Evolutionary conservation across 2,329 filamentous ascomycete genomes (phyloP).

Genomic region (Fusarium hostae): DNA sequence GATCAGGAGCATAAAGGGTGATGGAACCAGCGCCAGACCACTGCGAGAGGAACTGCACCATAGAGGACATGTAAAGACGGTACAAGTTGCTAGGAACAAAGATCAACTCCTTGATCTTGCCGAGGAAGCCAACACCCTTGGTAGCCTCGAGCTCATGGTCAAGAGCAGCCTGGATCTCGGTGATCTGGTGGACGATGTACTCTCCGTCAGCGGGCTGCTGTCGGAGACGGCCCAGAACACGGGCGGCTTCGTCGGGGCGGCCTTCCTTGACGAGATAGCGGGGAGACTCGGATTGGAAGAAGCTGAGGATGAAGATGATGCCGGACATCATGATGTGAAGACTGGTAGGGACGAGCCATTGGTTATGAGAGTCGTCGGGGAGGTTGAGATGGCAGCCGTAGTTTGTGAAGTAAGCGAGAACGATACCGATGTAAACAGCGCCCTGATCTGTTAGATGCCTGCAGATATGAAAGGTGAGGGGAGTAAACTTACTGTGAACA

Average conservation of each 20-base stretch:
- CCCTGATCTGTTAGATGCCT: slow-evolving; percentile 37
- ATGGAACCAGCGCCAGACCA: slow-evolving; percentile 80
- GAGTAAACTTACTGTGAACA: slow-evolving; percentile 49
- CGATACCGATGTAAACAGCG: slow-evolving; percentile 78
- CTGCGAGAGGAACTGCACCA: slow-evolving; percentile 77
- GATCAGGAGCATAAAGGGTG: slow-evolving; percentile 79
- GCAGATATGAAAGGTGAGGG: rapidly evolving
- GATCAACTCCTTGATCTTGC: slow-evolving; percentile 76
- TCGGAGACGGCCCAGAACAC: slow-evolving; percentile 67
- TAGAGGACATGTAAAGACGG: slow-evolving; percentile 73
- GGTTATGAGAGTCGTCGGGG: slow-evolving; percentile 56
- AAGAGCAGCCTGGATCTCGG: slow-evolving; percentile 71
- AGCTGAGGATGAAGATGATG: slow-evolving; percentile 75
- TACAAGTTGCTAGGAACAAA: slow-evolving; percentile 76
- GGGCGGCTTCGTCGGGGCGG: slow-evolving; percentile 66
- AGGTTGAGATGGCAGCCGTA: slow-evolving; percentile 68
- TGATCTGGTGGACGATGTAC: slow-evolving; percentile 71
- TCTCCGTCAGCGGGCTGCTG: slow-evolving; percentile 68
- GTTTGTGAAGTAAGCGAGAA: slow-evolving; percentile 82
- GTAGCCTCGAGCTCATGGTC: slow-evolving; percentile 79
- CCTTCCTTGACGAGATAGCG: slow-evolving; percentile 76
- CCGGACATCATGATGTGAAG: slow-evolving; percentile 82
- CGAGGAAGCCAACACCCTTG: slow-evolving; percentile 70
- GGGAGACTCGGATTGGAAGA: slow-evolving; percentile 76
- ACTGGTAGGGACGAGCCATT: slow-evolving; percentile 76